Evolutionary conservation across 257 asterid genomes (phyloP), one percentile per base, ranked within the genome.

Genomic region (Solanum appendiculatum): DNA sequence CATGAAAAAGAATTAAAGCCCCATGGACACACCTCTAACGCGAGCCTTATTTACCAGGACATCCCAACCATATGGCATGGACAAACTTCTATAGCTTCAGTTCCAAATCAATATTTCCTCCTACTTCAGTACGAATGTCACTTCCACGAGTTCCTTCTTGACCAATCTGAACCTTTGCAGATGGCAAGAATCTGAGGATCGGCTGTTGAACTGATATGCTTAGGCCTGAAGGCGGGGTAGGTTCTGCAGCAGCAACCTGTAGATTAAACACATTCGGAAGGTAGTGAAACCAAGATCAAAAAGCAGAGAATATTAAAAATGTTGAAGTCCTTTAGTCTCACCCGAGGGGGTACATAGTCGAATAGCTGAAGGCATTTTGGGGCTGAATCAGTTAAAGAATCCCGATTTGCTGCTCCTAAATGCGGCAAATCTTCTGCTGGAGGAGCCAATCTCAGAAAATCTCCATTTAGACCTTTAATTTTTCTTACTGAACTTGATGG

Each of bases 381-480:
- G 10, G 88, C 88, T 40, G 89, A 88, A 86, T 60, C 58, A 58
- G 86, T 82, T 31, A 60, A 69, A 36, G 87, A 15, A 74, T 83
- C 84, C n/a, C 27, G 83, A 72, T 88, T 86, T 72, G 86, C 86
- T 33, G 75, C 63, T 77, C 29, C 42, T 18, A 27, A 39, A 37
- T 85, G 87, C 21, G 63, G 74, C n/a, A 68, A 84, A n/a, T 60
- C 86, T 82, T 69, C 74, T 1, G 86, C 58, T 1, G 97, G 98
- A 91, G 98, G 98, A 74, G 96, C 96, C 90, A 95, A 86, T 7
- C 94, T 85, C 72, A 94, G 95, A 82, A 97, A 94, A 82, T 94
- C 94, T 86, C 95, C 95, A 48, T 88, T 90, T 87, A 93, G 91
- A 87, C 33, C 86, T 92, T 87, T 92, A 29, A 87, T 85, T 64